Evolutionary conservation across 495 filamentous ascomycete genomes (phyloP), one percentile per base, ranked within the genome.

Genomic region (Penicillium simplicissimum): DNA sequence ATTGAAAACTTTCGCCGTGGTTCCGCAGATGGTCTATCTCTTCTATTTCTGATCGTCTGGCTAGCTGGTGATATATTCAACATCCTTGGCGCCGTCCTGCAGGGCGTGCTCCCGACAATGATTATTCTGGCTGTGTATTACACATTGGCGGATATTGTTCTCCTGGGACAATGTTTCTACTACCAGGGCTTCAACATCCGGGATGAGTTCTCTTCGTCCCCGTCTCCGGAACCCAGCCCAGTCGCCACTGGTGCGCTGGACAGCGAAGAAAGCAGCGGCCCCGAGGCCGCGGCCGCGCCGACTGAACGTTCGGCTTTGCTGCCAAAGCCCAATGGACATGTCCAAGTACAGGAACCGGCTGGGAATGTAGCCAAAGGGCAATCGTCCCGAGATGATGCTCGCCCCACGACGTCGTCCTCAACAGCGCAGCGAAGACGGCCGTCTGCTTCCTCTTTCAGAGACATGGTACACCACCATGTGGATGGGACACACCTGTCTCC

Each of bases 71-170:
- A 98, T 87, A 85, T 98, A 43, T 98, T 97, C 80, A 98, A 98
- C 69, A 93, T 98, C 52, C 82, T 96, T 3, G 95, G 95, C 6
- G 91, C 92, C 15, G 85, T 97, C 4, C 65, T 97, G n/a, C 95
- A 98, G 70, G 90, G 92, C 21, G 94, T 98, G 8, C 75, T 98
- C 37, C 94, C 95, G 7, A 98, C 95, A 0, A 98, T 98, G 95
- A 86, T 91, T 52, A 97, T 97, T 45, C 80, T 98, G 28, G 95
- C 95, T 0, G 82, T 97, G 1, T 98, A 98, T 72, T 97, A 98
- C 73, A 96, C 94, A 23, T 78, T 97, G 28, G 94, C 95, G 56
- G 95, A 98, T 70, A 82, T 97, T 23, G 91, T 97, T 3, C 81
- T 98, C 0, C 77, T 98, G 0, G 80, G 75, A 2, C 95, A 98